These are phyloP conservation scores for Fusarium pininemorale DNA, from an alignment of 2,329 filamentous ascomycete species.

Conservation along the genomic window DNA sequence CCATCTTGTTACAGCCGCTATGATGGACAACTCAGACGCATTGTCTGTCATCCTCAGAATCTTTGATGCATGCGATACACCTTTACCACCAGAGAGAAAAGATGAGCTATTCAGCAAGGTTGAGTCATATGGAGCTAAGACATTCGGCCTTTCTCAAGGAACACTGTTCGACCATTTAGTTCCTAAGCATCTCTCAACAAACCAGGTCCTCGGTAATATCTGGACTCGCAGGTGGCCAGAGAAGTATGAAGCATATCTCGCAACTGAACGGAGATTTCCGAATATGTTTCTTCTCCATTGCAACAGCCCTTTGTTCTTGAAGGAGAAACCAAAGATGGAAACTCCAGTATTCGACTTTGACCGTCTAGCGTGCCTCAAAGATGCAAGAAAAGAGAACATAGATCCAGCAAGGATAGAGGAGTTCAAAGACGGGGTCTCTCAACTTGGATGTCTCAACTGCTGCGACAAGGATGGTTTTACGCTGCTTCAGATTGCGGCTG, in stretches of 20 bases:
- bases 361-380: not conserved
- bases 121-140: not conserved
- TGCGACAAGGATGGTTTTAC: not conserved
- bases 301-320: not conserved
- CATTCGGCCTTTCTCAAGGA: not conserved
- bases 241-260: not conserved
- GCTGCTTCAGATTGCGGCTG: not conserved
- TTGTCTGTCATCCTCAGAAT: not conserved
- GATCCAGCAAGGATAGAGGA: rapidly evolving
- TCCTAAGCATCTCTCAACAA: not conserved
- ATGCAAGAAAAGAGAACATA: rapidly evolving
- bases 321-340: not conserved
- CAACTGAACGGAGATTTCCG: not conserved
- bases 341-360: not conserved
- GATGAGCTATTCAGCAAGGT: not conserved
- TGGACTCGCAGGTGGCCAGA: not conserved
- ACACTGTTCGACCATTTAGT: not conserved
- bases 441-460: not conserved
- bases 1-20: not conserved
- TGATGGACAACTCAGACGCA: not conserved
- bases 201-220: not conserved
- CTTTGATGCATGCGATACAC: not conserved
- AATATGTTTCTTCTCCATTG: not conserved
- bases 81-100: rapidly evolving
- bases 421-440: not conserved